These are phyloP conservation scores for Ustilago trichophora DNA, from an alignment of 1,284 basidiomycete genomes.

Conservation along the genomic window DNA sequence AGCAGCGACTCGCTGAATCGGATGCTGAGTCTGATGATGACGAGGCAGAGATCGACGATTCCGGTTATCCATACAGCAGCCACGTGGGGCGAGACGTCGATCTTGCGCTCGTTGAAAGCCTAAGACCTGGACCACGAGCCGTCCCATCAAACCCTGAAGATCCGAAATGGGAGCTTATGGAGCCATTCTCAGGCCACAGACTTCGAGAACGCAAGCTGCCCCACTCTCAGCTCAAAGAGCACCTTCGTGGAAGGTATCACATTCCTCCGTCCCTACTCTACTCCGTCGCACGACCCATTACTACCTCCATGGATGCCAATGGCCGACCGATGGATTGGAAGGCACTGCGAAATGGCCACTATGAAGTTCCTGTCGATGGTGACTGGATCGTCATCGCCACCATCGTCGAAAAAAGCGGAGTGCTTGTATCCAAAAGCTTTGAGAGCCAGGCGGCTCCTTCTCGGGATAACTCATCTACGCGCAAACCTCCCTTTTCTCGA, in stretches of 20 bases:
- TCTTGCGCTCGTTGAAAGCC: slow-evolving; percentile 22
- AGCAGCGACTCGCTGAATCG: not conserved
- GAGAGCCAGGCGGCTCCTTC: not conserved
- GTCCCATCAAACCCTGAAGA: slow-evolving; percentile 33
- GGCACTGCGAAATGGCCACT: slow-evolving; percentile 69
- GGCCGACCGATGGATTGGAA: not conserved
- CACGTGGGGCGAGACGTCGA: slow-evolving; percentile 13
- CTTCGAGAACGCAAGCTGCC: slow-evolving; percentile 80
- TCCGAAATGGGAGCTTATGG: slow-evolving; percentile 36
- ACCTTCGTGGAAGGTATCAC: slow-evolving; percentile 83
- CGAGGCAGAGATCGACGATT: not conserved
- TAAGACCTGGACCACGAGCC: slow-evolving; percentile 24
- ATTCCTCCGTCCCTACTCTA: slow-evolving; percentile 87
- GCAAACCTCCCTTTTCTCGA: not conserved
- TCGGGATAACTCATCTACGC: not conserved
- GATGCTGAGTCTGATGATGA: slow-evolving; percentile 5
- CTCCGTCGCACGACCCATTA: slow-evolving; percentile 68
- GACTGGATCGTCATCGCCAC: slow-evolving; percentile 93
- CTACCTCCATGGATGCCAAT: not conserved
- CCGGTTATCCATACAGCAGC: not conserved
- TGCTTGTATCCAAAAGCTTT: slow-evolving; percentile 71
- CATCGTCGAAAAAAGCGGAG: slow-evolving; percentile 81
- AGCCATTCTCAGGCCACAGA: slow-evolving; percentile 66
- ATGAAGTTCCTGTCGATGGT: slow-evolving; percentile 87
- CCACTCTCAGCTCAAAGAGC: slow-evolving; percentile 81